Percentiles rank a stretch among this genome's conserved stretches.
These are phyloP conservation scores for Scheffersomyces cryptocercus DNA, from an alignment of 1,139 yeast species.

Conservation along the genomic window DNA sequence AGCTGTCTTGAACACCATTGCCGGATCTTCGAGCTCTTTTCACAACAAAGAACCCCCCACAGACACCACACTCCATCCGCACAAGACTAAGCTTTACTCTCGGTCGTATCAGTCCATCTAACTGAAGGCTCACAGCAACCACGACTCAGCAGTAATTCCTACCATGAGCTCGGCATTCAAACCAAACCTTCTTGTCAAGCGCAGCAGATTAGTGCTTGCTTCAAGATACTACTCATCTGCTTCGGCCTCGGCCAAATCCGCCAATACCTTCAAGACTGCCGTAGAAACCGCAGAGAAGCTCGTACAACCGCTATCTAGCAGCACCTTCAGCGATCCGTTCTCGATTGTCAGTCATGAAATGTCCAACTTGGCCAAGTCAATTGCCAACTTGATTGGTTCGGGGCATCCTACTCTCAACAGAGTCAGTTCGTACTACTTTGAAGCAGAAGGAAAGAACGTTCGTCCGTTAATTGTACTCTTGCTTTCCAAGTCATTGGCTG, in stretches of 20 bases:
- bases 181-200: neutral
- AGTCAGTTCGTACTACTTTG: slow-evolving; percentile 90
- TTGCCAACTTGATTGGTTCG: slow-evolving; percentile 83
- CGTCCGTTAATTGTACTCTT: slow-evolving; percentile 87
- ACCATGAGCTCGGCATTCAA: no score
- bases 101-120: no score
- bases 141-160: no score
- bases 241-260: slow-evolving; percentile 2
- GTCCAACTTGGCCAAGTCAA: slow-evolving; percentile 85
- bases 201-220: neutral
- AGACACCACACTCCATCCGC: no score
- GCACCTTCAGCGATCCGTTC: slow-evolving; percentile 71
- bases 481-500: slow-evolving; percentile 77
- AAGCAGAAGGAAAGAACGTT: slow-evolving; percentile 93
- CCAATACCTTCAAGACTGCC: slow-evolving; percentile 51
- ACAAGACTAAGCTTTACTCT: no score
- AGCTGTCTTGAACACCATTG: no score
- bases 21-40: no score
- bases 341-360: slow-evolving; percentile 93
- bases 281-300: slow-evolving; percentile 76
- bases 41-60: no score
- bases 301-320: slow-evolving; percentile 66
- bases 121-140: no score
- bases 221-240: neutral
- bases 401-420: slow-evolving; percentile 92